These are phyloP conservation scores for Aspergillus sp. DNA, from an alignment of 2,329 filamentous ascomycete species.

Conservation along the genomic window DNA sequence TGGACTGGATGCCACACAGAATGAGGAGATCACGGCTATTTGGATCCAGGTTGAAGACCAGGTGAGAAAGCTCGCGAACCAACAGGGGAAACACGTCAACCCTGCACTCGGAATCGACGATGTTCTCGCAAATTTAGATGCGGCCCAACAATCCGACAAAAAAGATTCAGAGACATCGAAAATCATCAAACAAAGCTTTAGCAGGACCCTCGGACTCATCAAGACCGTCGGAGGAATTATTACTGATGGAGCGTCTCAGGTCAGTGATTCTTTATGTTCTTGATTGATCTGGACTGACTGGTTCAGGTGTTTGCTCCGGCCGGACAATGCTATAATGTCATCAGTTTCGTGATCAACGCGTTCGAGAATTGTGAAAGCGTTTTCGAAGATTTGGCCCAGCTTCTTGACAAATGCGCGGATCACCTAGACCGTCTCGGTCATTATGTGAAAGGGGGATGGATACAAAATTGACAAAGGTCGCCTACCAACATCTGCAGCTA, in stretches of 20 bases:
- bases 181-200: background rate
- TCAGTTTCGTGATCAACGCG: conserved; percentile 1
- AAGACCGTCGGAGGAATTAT: background rate
- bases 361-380: conserved; percentile 1
- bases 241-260: background rate
- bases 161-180: background rate
- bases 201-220: background rate
- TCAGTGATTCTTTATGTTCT: background rate
- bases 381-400: background rate
- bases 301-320: background rate
- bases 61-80: background rate
- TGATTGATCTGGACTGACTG: background rate
- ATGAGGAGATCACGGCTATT: background rate
- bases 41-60: background rate
- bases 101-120: background rate
- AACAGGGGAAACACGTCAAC: background rate
- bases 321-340: conserved; percentile 2
- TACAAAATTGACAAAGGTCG: background rate
- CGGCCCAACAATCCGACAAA: background rate
- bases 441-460: background rate
- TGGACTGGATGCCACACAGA: background rate
- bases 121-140: background rate
- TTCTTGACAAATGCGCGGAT: background rate
- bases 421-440: background rate
- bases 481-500: background rate